Conservation (phyloP, 2,329 filamentous ascomycete genomes). For the Aureobasidium lini region DNA sequence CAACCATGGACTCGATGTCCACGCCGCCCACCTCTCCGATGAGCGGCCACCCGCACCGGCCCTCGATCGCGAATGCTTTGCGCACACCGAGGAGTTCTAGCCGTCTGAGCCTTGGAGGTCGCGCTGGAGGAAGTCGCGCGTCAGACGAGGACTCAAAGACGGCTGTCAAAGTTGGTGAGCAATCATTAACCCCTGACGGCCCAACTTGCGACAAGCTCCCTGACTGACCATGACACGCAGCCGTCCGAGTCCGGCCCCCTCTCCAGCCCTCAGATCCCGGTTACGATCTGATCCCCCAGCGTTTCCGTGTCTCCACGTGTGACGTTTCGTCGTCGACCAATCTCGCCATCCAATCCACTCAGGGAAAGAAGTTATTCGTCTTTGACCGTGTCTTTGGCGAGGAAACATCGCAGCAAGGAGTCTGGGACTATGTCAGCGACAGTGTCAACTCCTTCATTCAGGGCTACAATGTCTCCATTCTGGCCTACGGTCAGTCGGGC, state of each 20-base stretch:
- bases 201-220: background rate
- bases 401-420: conserved; percentile 73
- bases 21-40: conserved; percentile 36
- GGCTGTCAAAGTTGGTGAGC: conserved; percentile 92
- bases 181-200: conserved; percentile 12
- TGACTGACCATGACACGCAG: conserved; percentile 40
- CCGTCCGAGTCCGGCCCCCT: conserved; percentile 85
- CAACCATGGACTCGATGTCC: conserved; percentile 25
- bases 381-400: conserved; percentile 92
- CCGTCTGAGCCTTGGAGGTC: conserved; percentile 76
- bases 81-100: conserved; percentile 52
- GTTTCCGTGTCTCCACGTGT: conserved; percentile 88
- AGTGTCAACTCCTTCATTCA: conserved; percentile 85
- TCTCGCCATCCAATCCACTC: conserved; percentile 79
- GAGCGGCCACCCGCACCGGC: conserved; percentile 9
- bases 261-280: conserved; percentile 78
- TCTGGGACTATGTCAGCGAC: conserved; percentile 91
- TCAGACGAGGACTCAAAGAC: conserved; percentile 88
- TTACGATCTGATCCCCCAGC: conserved; percentile 88
- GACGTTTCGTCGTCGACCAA: conserved; percentile 81
- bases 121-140: conserved; percentile 66
- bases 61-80: background rate
- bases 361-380: conserved; percentile 89
- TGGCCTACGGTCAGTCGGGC: conserved; percentile 95
- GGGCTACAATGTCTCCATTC: conserved; percentile 95